Conservation (phyloP, 2,329 filamentous ascomycete genomes). For the Alternaria atra region DNA sequence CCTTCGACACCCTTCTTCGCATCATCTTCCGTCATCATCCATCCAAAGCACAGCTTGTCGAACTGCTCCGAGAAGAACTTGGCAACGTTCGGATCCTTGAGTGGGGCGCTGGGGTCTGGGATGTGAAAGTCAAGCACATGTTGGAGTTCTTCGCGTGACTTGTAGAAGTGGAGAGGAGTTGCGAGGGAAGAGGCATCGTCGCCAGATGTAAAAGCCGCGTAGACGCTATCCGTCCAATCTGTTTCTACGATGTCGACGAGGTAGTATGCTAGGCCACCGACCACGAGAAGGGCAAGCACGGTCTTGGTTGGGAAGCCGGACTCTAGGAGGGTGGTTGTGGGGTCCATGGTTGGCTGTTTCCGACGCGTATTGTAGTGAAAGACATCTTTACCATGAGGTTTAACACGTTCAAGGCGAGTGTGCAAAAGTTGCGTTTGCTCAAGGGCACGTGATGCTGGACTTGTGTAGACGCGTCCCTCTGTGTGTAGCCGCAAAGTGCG, state of each 20-base stretch:
- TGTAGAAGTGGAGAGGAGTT: slow-evolving; percentile 39
- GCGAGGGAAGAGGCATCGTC: slow-evolving; percentile 19
- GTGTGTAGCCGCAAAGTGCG: slow-evolving; percentile 23
- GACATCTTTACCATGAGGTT: not conserved
- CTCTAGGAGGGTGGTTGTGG: slow-evolving; percentile 20
- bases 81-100: slow-evolving; percentile 32
- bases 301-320: slow-evolving; percentile 48
- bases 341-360: not conserved
- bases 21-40: slow-evolving; percentile 41
- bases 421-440: slow-evolving; percentile 6
- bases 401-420: not conserved
- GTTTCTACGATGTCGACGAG: slow-evolving; percentile 30
- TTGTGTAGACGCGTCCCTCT: slow-evolving; percentile 20
- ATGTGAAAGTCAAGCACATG: slow-evolving; percentile 39
- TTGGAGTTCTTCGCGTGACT: slow-evolving; percentile 37
- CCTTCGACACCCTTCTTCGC: slow-evolving; percentile 21
- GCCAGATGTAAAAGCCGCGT: slow-evolving; percentile 19
- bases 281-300: slow-evolving; percentile 30
- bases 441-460: slow-evolving; percentile 29
- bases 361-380: not conserved
- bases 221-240: slow-evolving; percentile 34
- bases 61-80: slow-evolving; percentile 38
- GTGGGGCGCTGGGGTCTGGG: slow-evolving; percentile 26
- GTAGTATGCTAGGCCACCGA: slow-evolving; percentile 36
- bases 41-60: slow-evolving; percentile 35